Evolutionary conservation across 2,329 filamentous ascomycete genomes (phyloP).

Genomic region (Juglanconis oblonga): DNA sequence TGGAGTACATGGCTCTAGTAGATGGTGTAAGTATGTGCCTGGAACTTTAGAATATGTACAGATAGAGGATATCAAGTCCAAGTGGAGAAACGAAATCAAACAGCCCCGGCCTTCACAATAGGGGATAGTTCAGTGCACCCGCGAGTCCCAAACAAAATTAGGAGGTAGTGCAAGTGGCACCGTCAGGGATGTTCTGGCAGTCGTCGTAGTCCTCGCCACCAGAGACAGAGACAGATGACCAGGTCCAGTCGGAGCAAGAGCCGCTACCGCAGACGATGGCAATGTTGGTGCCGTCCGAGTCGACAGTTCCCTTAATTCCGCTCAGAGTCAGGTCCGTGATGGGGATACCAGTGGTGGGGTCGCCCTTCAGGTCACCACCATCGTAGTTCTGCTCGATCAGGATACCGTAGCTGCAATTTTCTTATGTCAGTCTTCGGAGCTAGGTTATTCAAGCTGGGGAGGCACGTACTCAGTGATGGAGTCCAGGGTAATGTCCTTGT

Average conservation of each 20-base stretch:
- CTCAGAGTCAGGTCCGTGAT: conserved; percentile 14
- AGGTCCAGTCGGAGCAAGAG: conserved; percentile 17
- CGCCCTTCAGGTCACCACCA: conserved; percentile 10
- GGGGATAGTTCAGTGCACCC: not conserved
- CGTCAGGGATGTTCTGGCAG: not conserved
- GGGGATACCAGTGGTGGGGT: conserved; percentile 13
- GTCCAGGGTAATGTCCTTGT: conserved; percentile 5
- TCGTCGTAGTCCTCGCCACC: not conserved
- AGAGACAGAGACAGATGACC: not conserved
- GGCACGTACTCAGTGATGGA: conserved; percentile 5
- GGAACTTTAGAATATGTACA: too few relatives aligned
- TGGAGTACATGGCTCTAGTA: too few relatives aligned
- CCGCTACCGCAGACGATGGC: conserved; percentile 15
- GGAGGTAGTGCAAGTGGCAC: not conserved
- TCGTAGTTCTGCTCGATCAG: conserved; percentile 18
- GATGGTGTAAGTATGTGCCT: too few relatives aligned
- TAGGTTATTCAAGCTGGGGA: not conserved
- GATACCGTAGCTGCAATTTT: conserved; percentile 12
- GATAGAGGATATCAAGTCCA: too few relatives aligned
- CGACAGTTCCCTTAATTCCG: conserved; percentile 8
- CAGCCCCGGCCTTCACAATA: not conserved
- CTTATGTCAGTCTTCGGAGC: too few relatives aligned
- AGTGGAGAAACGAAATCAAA: too few relatives aligned
- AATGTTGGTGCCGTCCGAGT: conserved; percentile 2
- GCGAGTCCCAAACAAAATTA: not conserved